Evolutionary conservation across 2,329 filamentous ascomycete genomes (phyloP).

Genomic region (Pseudogymnoascus sp.): DNA sequence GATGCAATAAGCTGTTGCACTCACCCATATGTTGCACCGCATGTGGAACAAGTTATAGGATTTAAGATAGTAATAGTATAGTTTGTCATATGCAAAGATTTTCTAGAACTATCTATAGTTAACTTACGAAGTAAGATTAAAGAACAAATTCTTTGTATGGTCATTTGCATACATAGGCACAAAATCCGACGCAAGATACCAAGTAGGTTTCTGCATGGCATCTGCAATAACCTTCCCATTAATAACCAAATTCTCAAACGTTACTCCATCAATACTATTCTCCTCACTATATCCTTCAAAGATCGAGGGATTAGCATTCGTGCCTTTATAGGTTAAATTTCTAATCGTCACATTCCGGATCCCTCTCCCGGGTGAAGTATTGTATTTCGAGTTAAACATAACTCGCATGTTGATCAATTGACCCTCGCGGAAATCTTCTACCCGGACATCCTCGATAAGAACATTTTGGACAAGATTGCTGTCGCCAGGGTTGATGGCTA

Average conservation of each 20-base stretch:
- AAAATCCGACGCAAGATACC: conserved; percentile 23
- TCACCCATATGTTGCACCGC: too few relatives aligned
- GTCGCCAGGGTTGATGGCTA: conserved; percentile 31
- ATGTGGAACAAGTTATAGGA: too few relatives aligned
- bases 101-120: too few relatives aligned
- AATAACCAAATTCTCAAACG: neutral
- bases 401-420: conserved; percentile 31
- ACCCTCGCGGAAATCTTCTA: conserved; percentile 28
- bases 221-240: conserved; percentile 12
- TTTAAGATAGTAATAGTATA: too few relatives aligned
- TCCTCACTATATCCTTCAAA: conserved; percentile 17
- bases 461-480: conserved; percentile 28
- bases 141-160: neutral
- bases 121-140: too few relatives aligned
- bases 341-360: conserved; percentile 16
- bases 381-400: conserved; percentile 31
- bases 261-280: conserved; percentile 14
- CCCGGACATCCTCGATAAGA: conserved; percentile 25
- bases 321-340: conserved; percentile 18
- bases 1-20: too few relatives aligned
- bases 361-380: conserved; percentile 27
- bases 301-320: conserved; percentile 9
- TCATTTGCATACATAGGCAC: conserved; percentile 18
- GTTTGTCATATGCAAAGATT: too few relatives aligned
- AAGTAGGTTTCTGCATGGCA: conserved; percentile 24